Percentiles rank a stretch among this genome's conserved stretches.
phyloP scores from a whole-genome alignment of 768 basidiomycete genomes.

The Rhodotorula babjevae region DNA sequence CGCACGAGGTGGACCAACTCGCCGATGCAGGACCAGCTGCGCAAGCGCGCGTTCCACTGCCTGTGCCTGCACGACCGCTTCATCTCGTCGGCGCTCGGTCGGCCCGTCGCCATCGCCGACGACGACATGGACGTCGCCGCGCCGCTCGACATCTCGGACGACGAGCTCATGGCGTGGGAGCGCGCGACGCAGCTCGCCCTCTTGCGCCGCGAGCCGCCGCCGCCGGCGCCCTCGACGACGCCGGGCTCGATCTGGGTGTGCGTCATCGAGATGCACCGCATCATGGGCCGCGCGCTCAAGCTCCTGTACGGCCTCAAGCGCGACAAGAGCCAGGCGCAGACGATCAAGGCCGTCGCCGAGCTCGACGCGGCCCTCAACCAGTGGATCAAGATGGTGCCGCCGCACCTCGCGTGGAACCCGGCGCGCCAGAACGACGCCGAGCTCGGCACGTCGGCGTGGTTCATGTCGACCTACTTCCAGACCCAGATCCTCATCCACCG shows the following conservation, averaged over 20 bases:
- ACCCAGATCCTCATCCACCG: constrained; percentile 56
- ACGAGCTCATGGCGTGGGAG: constrained; percentile 27
- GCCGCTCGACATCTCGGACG: constrained; percentile 24
- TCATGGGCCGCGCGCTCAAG: constrained; percentile 5
- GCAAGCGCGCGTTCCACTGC: constrained; percentile 71
- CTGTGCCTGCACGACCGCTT: constrained; percentile 21
- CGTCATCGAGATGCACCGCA: background rate
- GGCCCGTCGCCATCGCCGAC: constrained; percentile 69
- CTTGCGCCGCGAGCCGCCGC: background rate
- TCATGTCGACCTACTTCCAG: constrained; percentile 61
- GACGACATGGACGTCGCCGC: constrained; percentile 58
- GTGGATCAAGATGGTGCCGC: constrained; percentile 33
- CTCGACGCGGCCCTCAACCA: constrained; percentile 26
- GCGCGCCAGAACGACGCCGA: constrained; percentile 53
- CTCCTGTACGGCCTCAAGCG: constrained; percentile 6
- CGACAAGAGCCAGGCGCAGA: constrained; percentile 6
- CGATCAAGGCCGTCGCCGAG: constrained; percentile 6
- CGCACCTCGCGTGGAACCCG: constrained; percentile 48
- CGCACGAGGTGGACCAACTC: constrained; percentile 45
- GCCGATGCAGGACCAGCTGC: constrained; percentile 62
- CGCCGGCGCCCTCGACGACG: background rate
- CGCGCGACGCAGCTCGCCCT: background rate
- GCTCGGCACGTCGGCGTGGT: constrained; percentile 59
- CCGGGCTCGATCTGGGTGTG: background rate
- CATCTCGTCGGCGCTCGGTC: constrained; percentile 54